These are phyloP conservation scores for Podaxis rugospora DNA, from an alignment of 768 basidiomycete genomes.

Conservation along the genomic window DNA sequence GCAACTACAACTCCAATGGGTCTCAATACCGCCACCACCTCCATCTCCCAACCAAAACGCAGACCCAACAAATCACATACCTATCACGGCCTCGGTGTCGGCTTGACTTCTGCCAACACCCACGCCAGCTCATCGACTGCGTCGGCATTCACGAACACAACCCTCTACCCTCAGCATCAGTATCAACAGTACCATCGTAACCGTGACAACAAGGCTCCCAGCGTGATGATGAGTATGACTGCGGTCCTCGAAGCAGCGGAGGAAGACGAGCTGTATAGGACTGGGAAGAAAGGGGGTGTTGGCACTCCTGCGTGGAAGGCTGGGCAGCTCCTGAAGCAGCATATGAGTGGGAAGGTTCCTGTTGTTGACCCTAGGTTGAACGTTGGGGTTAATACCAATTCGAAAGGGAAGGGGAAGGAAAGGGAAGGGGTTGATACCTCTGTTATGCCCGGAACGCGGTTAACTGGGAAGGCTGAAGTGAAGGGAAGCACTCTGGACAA, in stretches of 20 bases:
- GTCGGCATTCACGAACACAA: background rate
- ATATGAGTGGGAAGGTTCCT: background rate
- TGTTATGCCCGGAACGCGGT: slow-evolving; percentile 14
- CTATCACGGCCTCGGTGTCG: background rate
- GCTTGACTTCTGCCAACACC: background rate
- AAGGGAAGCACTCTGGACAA: slow-evolving; percentile 6
- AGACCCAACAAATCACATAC: slow-evolving; percentile 5
- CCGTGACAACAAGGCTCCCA: slow-evolving; percentile 13
- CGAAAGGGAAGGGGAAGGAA: slow-evolving; percentile 17
- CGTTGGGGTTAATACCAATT: background rate
- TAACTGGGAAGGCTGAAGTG: slow-evolving; percentile 8
- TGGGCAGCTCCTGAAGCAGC: slow-evolving; percentile 2
- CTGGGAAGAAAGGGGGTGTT: background rate
- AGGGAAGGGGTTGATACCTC: background rate
- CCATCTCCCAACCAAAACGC: background rate
- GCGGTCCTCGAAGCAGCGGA: slow-evolving; percentile 53
- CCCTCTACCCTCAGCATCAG: background rate
- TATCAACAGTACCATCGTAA: slow-evolving; percentile 3
- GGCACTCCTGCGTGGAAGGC: slow-evolving; percentile 3
- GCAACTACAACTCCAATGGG: slow-evolving; percentile 18
- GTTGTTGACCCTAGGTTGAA: background rate
- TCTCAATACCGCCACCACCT: background rate
- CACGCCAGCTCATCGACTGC: background rate
- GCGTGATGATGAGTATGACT: slow-evolving; percentile 50
- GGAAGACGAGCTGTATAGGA: slow-evolving; percentile 17